These are phyloP conservation scores for Gossypium davidsonii DNA, from an alignment of 441 rosid genomes.

Conservation along the genomic window DNA sequence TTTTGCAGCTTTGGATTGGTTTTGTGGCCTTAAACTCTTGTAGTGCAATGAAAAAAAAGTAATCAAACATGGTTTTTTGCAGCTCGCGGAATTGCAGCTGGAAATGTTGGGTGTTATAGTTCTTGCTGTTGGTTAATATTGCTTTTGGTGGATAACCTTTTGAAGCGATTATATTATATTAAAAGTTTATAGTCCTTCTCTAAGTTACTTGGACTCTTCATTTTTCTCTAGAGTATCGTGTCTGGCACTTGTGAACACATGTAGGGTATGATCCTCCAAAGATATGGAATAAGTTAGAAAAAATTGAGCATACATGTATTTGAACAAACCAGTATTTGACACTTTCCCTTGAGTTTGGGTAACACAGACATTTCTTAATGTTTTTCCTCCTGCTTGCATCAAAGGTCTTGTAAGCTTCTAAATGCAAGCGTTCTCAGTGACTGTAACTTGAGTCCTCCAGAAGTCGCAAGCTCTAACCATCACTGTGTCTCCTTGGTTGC, in stretches of 20 bases:
- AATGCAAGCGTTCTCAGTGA: not conserved
- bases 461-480: not conserved
- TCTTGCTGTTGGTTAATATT: not conserved
- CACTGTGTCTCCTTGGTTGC: not conserved
- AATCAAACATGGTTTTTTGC: not conserved
- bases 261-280: not conserved
- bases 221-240: not conserved
- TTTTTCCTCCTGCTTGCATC: not conserved
- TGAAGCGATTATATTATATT: not conserved
- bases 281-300: not conserved
- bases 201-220: not conserved
- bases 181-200: not conserved
- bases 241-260: not conserved
- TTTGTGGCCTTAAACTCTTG: not conserved
- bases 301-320: not conserved
- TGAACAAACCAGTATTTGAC: not conserved
- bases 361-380: not conserved
- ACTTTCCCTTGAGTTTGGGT: not conserved
- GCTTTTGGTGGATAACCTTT: not conserved
- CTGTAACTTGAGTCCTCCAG: constrained; percentile 3
- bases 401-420: not conserved
- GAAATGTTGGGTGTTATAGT: not conserved
- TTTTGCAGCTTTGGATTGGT: not conserved
- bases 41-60: not conserved
- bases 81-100: not conserved